Base-by-base conservation (phyloP, 2,329 filamentous ascomycete species). In the Dothistroma septosporum region DNA sequence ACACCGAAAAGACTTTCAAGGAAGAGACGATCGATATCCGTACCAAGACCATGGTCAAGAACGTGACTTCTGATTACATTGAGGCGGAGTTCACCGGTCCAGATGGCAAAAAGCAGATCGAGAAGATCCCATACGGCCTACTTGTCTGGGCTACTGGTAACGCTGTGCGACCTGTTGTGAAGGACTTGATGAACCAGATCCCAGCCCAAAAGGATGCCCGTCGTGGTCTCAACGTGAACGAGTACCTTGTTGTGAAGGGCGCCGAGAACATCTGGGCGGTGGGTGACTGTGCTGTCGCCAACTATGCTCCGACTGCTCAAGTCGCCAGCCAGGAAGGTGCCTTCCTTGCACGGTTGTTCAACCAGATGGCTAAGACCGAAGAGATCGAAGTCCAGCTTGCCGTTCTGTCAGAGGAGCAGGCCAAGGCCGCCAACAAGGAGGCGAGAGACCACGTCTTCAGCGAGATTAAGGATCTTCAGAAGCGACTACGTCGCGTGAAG, bases 11-110 rank as follows among this genome's bases (percentile, higher is more conserved):
- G 78, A 97, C 93, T 52, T 95, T 99, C 82, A 94, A 96, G 80
- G 94, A 99, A 82, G 94, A 99, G 79, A 92, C 92, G 75, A 99
- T 99, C 75, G 88, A 91, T 70, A 96, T 99, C 79, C 89, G 91
- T 78, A 96, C 94, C 71, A 97, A 97, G 86, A 97, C 94, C 68
- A 95, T 96, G 88, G 94, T 99, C 76, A 97, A 97, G 85, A 92
- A 89, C 64, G 94, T 99, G 62, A 96, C 91, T 33, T 88, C 94
- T 72, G 95, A 90, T 79, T 88, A 86, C 74, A 93, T 99, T 72
- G 91, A 97, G 80, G 94, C 93, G 66, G 91, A 96, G 77, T 85
- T 87, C 55, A 88, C 86, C 58, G 85, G 86, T 56, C 87, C 92
- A 19, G 90, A 96, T 69, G 94, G 94, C 74, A 85, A 86, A 79